Conservation (phyloP, 495 filamentous ascomycete genomes). For the Trichocladium antarcticum region DNA sequence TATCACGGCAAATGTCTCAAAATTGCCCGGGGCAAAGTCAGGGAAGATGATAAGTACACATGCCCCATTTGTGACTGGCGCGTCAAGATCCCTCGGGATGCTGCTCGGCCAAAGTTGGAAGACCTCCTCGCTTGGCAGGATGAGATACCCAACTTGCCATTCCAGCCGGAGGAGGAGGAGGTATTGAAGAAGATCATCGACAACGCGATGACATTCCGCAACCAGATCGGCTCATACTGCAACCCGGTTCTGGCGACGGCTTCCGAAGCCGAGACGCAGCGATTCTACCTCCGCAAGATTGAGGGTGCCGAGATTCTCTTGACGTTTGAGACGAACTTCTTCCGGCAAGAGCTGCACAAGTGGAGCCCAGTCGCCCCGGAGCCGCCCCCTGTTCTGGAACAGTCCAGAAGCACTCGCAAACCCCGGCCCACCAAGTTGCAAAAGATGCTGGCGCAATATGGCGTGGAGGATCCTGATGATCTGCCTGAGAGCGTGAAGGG, state of each 20-base stretch:
- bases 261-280: slow-evolving; percentile 75
- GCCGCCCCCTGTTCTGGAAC: slow-evolving; percentile 68
- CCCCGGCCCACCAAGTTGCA: slow-evolving; percentile 95
- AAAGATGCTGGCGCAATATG: slow-evolving; percentile 81
- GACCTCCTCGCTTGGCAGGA: slow-evolving; percentile 80
- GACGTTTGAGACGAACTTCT: slow-evolving; percentile 90
- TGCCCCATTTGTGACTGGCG: slow-evolving; percentile 98
- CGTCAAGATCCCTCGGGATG: slow-evolving; percentile 96
- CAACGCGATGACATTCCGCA: slow-evolving; percentile 71
- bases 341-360: slow-evolving; percentile 90
- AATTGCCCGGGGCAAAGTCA: slow-evolving; percentile 93
- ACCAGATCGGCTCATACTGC: slow-evolving; percentile 68
- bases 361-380: slow-evolving; percentile 88
- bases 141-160: slow-evolving; percentile 72
- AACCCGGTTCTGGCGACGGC: slow-evolving; percentile 69
- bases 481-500: slow-evolving; percentile 68
- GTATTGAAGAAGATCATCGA: slow-evolving; percentile 73
- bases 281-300: slow-evolving; percentile 98
- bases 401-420: slow-evolving; percentile 89
- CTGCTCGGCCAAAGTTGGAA: slow-evolving; percentile 88
- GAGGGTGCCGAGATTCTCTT: slow-evolving; percentile 94
- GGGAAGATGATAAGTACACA: slow-evolving; percentile 96
- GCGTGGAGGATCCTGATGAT: slow-evolving; percentile 77
- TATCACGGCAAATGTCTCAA: slow-evolving; percentile 98
- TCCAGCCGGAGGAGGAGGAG: slow-evolving; percentile 92